Evolutionary conservation across 805 yeast genomes (phyloP).

Genomic region (Candida coquimbonensis): DNA sequence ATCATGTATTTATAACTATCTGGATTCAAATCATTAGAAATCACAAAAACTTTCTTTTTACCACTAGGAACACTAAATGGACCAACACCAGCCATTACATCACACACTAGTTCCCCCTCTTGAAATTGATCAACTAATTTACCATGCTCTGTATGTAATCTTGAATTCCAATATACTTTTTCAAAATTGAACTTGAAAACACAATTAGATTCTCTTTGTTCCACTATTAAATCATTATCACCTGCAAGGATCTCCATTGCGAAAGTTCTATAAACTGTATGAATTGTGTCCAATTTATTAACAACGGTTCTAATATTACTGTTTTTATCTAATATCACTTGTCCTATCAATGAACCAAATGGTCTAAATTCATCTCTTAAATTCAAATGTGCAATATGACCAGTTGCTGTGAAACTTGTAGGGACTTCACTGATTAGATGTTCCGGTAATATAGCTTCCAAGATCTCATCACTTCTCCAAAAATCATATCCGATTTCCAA

Average conservation of each 20-base stretch:
- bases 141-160: conserved; percentile 90
- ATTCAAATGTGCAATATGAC: conserved; percentile 93
- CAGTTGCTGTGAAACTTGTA: conserved; percentile 85
- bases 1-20: conserved; percentile 67
- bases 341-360: conserved; percentile 75
- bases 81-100: conserved; percentile 98
- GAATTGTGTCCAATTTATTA: conserved; percentile 82
- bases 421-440: conserved; percentile 68
- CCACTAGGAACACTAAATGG: conserved; percentile 98
- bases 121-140: conserved; percentile 57
- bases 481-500: conserved; percentile 61
- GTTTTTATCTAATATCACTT: conserved; percentile 76
- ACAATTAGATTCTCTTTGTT: conserved; percentile 81
- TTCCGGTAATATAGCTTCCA: conserved; percentile 71
- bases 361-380: conserved; percentile 79
- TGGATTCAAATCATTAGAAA: conserved; percentile 93
- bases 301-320: conserved; percentile 81
- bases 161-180: conserved; percentile 95
- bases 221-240: conserved; percentile 63
- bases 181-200: conserved; percentile 80
- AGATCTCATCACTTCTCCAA: conserved; percentile 88
- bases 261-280: conserved; percentile 84
- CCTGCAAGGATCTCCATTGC: conserved; percentile 94
- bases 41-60: conserved; percentile 66
- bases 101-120: conserved; percentile 74